phyloP scores from a whole-genome alignment of 768 basidiomycete species.

The Strobilomyces confusus region DNA sequence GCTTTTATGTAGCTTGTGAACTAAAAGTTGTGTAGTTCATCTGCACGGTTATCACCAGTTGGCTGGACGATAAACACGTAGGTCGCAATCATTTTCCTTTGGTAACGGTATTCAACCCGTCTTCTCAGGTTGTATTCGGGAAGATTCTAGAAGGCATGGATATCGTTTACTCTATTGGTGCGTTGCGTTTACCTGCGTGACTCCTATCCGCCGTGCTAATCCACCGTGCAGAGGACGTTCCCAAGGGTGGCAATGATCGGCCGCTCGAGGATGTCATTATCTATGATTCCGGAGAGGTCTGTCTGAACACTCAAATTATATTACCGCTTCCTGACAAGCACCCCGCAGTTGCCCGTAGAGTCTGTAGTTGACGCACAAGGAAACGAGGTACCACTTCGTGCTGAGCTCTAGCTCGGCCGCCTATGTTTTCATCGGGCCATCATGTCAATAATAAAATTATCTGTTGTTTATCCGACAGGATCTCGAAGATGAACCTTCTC shows the following conservation, averaged over 20 bases:
- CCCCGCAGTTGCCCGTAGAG: slow-evolving; percentile 49
- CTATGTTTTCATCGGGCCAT: slow-evolving; percentile 32
- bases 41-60: slow-evolving; percentile 79
- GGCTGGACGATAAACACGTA: slow-evolving; percentile 91
- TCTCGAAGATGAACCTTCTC: slow-evolving; percentile 19
- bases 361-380: slow-evolving; percentile 55
- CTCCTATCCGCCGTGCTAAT: slow-evolving; percentile 9
- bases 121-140: slow-evolving; percentile 81
- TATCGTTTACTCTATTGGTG: slow-evolving; percentile 72
- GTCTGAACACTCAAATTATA: slow-evolving; percentile 15
- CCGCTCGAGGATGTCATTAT: slow-evolving; percentile 79
- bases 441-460: slow-evolving; percentile 50
- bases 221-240: slow-evolving; percentile 59
- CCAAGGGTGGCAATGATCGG: slow-evolving; percentile 67
- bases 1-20: background rate
- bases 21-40: slow-evolving; percentile 67
- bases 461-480: slow-evolving; percentile 49
- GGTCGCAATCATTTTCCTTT: slow-evolving; percentile 14
- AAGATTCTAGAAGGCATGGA: slow-evolving; percentile 92
- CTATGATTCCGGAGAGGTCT: slow-evolving; percentile 83
- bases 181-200: slow-evolving; percentile 15
- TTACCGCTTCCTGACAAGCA: slow-evolving; percentile 4
- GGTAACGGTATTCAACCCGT: slow-evolving; percentile 1
- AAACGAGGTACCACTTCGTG: slow-evolving; percentile 89
- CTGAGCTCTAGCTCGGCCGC: slow-evolving; percentile 76